Evolutionary conservation across 768 basidiomycete genomes (phyloP), one percentile per base, ranked within the genome.

Genomic region (Russula ochroleuca): DNA sequence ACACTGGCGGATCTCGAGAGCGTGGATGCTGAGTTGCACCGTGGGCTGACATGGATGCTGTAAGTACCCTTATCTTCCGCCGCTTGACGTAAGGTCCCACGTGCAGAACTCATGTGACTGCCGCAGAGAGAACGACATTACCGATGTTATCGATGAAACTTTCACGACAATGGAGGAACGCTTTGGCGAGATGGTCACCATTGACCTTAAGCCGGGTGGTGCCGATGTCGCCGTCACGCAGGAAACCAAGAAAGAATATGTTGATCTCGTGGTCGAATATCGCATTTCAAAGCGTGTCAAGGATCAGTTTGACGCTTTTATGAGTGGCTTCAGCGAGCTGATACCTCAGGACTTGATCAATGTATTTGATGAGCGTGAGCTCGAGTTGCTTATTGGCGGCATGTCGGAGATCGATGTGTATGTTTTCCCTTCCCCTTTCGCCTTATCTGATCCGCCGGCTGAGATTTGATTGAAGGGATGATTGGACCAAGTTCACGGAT

Each of bases 401-500:
- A 98, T 98, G 93, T 97, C 95, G 51, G 97, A 99, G 78, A 98
- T 98, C 69, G 97, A 99, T 72, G 94, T 98, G 83, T 92, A 86
- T 63, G 90, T 84, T n/a, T 61, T 59, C 47, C 9, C 41, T 48
- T 59, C 59, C 47, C 13, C 38, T 51, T 35, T 48, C 19, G 25
- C 9, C 51, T 3, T 63, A n/a, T n/a, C 40, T 10, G 14, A 21
- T 14, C n/a, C 37, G 25, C 23, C 11, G n/a, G 35, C 48, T 57
- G 45, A 65, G 53, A 55, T 48, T 23, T 14, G 55, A 37, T 14
- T 1, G 8, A 59, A 92, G 90, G 67, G 94, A 98, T 68, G 96
- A 97, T 74, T 98, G 97, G 97, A 92, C 88, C 72, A 98, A 98
- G 78, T 97, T 95, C 77, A 99, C 97, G 41, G 97, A 98, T 74